A percentile compares a stretch with the other conserved stretches of the same genome.
These are phyloP conservation scores for Inosperma sp. DNA, from an alignment of 768 basidiomycete species.

Conservation along the genomic window DNA sequence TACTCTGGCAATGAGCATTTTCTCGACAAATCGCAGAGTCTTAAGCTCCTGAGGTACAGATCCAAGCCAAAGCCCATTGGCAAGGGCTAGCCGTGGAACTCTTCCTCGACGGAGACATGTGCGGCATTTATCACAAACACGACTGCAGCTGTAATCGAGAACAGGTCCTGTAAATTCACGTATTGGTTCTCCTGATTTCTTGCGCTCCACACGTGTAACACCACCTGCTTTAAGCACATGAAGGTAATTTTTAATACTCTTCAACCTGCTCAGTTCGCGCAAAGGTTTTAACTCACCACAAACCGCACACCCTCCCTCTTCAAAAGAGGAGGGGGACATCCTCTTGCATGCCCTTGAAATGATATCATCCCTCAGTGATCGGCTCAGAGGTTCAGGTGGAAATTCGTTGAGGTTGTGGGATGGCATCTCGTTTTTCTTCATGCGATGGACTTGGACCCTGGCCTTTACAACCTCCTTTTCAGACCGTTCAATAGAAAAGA, in stretches of 20 bases:
- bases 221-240: slow-evolving; percentile 6
- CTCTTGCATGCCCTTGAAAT: not conserved
- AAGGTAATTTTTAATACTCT: slow-evolving; percentile 5
- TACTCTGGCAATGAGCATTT: slow-evolving; percentile 19
- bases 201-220: slow-evolving; percentile 9
- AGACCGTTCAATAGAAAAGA: too few species aligned
- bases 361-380: not conserved
- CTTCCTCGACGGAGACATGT: not conserved
- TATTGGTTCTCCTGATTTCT: not conserved
- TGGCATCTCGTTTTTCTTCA: too few species aligned
- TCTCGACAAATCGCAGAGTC: slow-evolving; percentile 25
- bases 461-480: too few species aligned
- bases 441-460: too few species aligned
- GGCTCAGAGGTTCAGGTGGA: not conserved
- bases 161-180: slow-evolving; percentile 12
- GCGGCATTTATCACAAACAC: slow-evolving; percentile 10
- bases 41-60: slow-evolving; percentile 23
- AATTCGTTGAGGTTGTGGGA: too few species aligned
- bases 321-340: slow-evolving; percentile 6
- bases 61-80: slow-evolving; percentile 33
- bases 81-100: slow-evolving; percentile 18
- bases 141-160: slow-evolving; percentile 9
- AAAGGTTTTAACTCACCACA: slow-evolving; percentile 23
- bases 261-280: slow-evolving; percentile 17
- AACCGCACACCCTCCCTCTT: slow-evolving; percentile 31